Evolutionary conservation across 495 filamentous ascomycete genomes (phyloP).

Genomic region (Daldinia grandis): DNA sequence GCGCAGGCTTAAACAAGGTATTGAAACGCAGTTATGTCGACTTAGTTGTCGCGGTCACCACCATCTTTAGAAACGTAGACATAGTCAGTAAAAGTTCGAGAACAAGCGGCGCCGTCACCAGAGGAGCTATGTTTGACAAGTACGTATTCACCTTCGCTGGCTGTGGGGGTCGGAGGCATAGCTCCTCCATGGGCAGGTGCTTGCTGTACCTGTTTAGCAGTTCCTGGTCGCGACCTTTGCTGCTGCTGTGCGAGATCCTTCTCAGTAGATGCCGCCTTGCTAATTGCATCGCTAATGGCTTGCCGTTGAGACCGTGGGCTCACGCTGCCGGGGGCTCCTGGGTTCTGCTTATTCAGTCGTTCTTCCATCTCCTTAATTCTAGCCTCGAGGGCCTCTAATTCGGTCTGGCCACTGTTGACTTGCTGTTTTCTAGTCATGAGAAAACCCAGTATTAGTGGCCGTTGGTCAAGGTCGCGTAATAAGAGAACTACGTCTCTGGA

Average conservation of each 20-base stretch:
- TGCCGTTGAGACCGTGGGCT: constrained; percentile 48
- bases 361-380: constrained; percentile 85
- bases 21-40: constrained; percentile 17
- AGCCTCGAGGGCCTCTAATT: constrained; percentile 86
- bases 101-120: constrained; percentile 40
- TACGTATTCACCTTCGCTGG: constrained; percentile 67
- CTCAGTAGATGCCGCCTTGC: constrained; percentile 35
- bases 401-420: constrained; percentile 73
- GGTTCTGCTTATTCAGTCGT: constrained; percentile 65
- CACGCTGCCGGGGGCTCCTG: constrained; percentile 29
- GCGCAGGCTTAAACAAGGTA: constrained; percentile 1
- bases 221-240: constrained; percentile 52
- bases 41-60: constrained; percentile 46
- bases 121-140: constrained; percentile 47
- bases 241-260: constrained; percentile 46
- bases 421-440: constrained; percentile 65
- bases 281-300: constrained; percentile 46
- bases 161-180: constrained; percentile 63
- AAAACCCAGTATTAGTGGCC: constrained; percentile 20
- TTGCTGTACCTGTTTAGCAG: constrained; percentile 53
- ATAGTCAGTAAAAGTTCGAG: constrained; percentile 46
- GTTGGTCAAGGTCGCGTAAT: constrained; percentile 6
- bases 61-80: constrained; percentile 47
- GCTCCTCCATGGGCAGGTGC: constrained; percentile 56
- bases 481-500: neutral